These are phyloP conservation scores for Alternaria gansuensis DNA, from an alignment of 2,329 filamentous ascomycete genomes.

Conservation along the genomic window DNA sequence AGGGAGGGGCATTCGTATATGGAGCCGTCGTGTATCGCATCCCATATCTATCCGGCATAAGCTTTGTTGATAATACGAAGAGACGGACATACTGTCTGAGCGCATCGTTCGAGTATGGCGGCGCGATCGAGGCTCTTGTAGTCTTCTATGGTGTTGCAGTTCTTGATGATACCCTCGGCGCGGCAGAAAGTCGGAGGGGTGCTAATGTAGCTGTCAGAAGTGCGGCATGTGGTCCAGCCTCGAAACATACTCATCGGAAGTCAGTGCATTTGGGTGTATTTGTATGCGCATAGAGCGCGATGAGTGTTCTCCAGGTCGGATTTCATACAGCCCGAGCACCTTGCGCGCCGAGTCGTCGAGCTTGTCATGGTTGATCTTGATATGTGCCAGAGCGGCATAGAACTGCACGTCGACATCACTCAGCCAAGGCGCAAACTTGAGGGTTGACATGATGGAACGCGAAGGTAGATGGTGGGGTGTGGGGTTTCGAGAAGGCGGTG, in stretches of 20 bases:
- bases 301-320: constrained; percentile 73
- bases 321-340: constrained; percentile 88
- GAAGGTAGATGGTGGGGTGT: constrained; percentile 7
- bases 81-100: constrained; percentile 70
- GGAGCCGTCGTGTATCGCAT: constrained; percentile 94
- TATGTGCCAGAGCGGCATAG: constrained; percentile 88
- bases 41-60: constrained; percentile 76
- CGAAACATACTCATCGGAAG: constrained; percentile 76
- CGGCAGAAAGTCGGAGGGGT: constrained; percentile 66
- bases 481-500: constrained; percentile 7
- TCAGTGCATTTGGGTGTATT: constrained; percentile 85
- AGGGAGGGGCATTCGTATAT: constrained; percentile 95
- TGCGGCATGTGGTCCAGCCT: neutral
- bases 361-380: constrained; percentile 96
- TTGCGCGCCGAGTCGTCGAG: constrained; percentile 91
- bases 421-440: constrained; percentile 87
- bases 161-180: constrained; percentile 92
- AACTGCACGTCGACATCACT: constrained; percentile 97
- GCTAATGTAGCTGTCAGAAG: constrained; percentile 31
- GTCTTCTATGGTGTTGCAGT: constrained; percentile 94
- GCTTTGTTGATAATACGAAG: neutral
- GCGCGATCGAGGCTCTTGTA: constrained; percentile 85
- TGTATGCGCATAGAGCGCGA: constrained; percentile 88
- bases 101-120: constrained; percentile 79
- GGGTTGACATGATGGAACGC: constrained; percentile 48